Conservation (phyloP, 176 grass and related monocot species). For the Carex scoparia region DNA sequence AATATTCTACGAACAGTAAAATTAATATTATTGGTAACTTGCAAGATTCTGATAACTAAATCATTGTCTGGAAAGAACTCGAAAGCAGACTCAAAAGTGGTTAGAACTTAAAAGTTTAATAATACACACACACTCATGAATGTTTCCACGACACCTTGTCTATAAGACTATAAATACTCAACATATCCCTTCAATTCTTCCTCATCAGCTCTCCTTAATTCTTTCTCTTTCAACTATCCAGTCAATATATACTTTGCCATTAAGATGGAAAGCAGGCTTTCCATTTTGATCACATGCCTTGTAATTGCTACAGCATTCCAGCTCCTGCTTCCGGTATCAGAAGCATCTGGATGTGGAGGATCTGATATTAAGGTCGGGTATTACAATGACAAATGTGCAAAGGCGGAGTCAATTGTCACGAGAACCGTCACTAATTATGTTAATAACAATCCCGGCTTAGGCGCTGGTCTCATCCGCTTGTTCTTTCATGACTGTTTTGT, state of each 20-base stretch:
- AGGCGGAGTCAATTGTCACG: conserved; percentile 20
- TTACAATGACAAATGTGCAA: not conserved
- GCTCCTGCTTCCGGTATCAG: not conserved
- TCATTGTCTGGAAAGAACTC: no score
- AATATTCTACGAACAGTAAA: no score
- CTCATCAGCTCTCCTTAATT: not conserved
- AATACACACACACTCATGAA: not conserved
- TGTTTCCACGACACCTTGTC: not conserved
- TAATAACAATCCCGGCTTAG: not conserved
- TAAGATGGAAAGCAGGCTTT: not conserved
- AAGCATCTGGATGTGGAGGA: not conserved
- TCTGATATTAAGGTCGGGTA: not conserved
- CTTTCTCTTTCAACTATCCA: not conserved
- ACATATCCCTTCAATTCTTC: not conserved
- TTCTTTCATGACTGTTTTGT: conserved; percentile 39
- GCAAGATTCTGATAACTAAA: no score
- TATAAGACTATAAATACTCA: conserved; percentile 1
- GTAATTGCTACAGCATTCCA: conserved; percentile 11
- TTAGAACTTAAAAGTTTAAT: no score
- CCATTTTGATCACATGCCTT: conserved; percentile 11
- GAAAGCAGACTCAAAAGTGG: no score
- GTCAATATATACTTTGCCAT: not conserved
- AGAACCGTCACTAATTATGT: not conserved
- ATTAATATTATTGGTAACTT: no score
- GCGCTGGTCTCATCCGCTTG: conserved; percentile 24